Conservation (phyloP, 257 asterid species). For the Penstemon barbatus region DNA sequence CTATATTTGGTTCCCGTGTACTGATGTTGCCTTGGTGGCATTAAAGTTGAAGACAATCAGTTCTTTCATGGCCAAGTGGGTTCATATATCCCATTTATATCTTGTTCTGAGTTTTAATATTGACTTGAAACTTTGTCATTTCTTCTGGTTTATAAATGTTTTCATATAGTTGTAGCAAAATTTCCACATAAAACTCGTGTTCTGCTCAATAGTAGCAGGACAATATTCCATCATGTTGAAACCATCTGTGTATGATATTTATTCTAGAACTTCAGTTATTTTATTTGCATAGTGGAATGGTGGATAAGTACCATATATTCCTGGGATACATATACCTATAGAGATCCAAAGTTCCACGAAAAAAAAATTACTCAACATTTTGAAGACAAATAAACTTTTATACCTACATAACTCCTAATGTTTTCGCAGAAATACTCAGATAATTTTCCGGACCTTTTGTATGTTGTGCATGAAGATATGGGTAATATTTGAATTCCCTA, state of each 20-base stretch:
- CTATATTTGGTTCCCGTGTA: conserved; percentile 12
- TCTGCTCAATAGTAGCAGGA: background rate
- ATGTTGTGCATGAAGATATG: background rate
- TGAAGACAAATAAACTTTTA: background rate
- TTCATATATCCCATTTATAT: conserved; percentile 15
- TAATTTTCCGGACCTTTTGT: background rate
- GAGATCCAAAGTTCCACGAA: background rate
- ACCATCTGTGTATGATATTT: background rate
- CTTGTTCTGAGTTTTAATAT: conserved; percentile 6
- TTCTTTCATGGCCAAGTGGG: conserved; percentile 20
- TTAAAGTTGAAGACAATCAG: conserved; percentile 5
- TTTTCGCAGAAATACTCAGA: background rate
- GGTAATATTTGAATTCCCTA: background rate
- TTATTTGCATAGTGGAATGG: background rate
- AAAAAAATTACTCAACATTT: background rate
- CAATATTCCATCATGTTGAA: background rate
- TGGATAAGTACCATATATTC: background rate
- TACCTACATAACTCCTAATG: background rate
- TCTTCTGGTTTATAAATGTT: background rate
- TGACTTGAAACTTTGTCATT: conserved; percentile 4
- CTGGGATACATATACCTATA: background rate
- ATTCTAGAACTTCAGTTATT: background rate
- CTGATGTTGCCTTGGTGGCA: conserved; percentile 16
- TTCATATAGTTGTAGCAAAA: conserved; percentile 10
- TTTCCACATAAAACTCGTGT: background rate